Conservation (phyloP, 495 filamentous ascomycete species). For the Polyplosphaeria fusca region DNA sequence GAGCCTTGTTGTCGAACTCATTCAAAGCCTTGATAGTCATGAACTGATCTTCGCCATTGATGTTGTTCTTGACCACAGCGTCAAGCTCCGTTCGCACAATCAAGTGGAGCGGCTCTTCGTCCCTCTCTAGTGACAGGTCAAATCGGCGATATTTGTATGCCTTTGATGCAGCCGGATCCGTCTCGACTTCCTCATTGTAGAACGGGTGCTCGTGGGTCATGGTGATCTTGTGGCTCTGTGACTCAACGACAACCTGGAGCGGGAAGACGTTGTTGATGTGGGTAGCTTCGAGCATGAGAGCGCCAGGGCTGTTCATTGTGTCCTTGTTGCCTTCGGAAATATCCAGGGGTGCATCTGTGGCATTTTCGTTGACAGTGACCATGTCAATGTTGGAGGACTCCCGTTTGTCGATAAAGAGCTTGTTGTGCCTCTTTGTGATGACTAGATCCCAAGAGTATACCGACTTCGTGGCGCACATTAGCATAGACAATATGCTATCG, state of each 20-base stretch:
- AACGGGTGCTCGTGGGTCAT: slow-evolving; percentile 92
- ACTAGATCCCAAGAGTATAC: slow-evolving; percentile 98
- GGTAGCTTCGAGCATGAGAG: slow-evolving; percentile 92
- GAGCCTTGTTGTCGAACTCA: slow-evolving; percentile 97
- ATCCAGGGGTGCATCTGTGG: slow-evolving; percentile 91
- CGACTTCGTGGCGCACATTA: slow-evolving; percentile 94
- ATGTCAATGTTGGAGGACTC: slow-evolving; percentile 90
- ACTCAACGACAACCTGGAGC: slow-evolving; percentile 86
- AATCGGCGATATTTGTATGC: slow-evolving; percentile 97
- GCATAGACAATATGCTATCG: slow-evolving; percentile 94
- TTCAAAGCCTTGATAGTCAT: slow-evolving; percentile 93
- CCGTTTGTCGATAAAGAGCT: slow-evolving; percentile 97
- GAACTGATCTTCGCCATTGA: slow-evolving; percentile 82
- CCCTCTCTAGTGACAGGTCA: slow-evolving; percentile 85
- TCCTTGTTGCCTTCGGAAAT: slow-evolving; percentile 90
- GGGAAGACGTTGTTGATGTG: slow-evolving; percentile 99
- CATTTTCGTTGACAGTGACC: slow-evolving; percentile 98
- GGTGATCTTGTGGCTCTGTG: slow-evolving; percentile 67
- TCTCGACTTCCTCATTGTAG: slow-evolving; percentile 91
- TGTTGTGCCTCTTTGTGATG: slow-evolving; percentile 83
- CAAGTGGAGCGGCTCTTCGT: slow-evolving; percentile 85
- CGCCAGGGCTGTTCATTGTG: slow-evolving; percentile 81
- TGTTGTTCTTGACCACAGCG: slow-evolving; percentile 89
- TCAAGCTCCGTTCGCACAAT: slow-evolving; percentile 96
- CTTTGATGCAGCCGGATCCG: slow-evolving; percentile 88